Evolutionary conservation across 805 yeast species (phyloP), one percentile per base, ranked within the genome.

Genomic region (Suhomyces tanzawaensis): DNA sequence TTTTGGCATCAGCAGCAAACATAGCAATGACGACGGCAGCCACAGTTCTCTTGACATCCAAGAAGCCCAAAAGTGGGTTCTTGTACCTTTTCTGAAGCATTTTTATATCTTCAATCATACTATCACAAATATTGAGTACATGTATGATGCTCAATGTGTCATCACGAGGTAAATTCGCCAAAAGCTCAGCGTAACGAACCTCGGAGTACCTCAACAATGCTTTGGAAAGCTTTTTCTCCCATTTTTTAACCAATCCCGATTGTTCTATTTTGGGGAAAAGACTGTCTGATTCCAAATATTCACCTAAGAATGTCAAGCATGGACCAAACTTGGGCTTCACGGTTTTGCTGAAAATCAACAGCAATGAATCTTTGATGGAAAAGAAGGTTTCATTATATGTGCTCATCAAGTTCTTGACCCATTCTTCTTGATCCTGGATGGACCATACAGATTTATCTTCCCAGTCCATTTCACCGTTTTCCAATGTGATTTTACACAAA

Each of bases 291-390:
- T 72, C 77, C 7, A 83, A 52, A 38, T 67, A 68, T 6, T 71
- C 75, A 18, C 74, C 79, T 30, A 81, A 60, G 13, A 79, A 64
- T 18, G 58, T 51, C 28, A 82, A 49, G 21, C 63, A 58, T 0
- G 83, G 79, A 0, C 79, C 77, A 41, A 84, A 73, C 47, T 74
- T 77, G 0, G 90, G 89, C 36, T 77, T 71, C 7, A 55, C 48
- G 27, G 62, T 64, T 29, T 50, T 56, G 33, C 62, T 66, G 52
- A 66, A 73, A 3, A 79, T 52, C 19, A 62, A 58, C 11, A 66
- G 48, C 13, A 82, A 46, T 3, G 62, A 49, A 23, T 64, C 69
- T 38, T 70, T 69, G 12, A 82, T 54, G 2, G 74, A 60, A 23
- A 59, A 57, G 53, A 82, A 66, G 2, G 71, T 58, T 32, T 71